Base-by-base conservation (phyloP, 129 eudicot genomes). In the Flaveria sonorensis region DNA sequence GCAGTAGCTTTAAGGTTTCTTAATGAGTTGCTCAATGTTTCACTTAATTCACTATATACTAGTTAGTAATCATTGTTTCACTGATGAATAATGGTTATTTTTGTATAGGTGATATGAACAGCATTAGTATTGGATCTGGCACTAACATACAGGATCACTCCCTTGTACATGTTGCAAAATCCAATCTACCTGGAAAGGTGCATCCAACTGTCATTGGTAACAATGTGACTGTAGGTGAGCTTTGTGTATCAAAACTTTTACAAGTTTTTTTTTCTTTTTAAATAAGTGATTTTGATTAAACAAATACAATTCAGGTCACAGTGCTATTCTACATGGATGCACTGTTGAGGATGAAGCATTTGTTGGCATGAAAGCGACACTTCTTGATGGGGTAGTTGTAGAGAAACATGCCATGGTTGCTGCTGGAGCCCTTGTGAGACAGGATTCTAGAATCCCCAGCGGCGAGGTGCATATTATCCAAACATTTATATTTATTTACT, bases 301-400 rank as follows among this genome's bases (percentile, higher is more conserved):
- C 2, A 42, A n/a, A 48, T 48, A 32, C 53, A 15, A 74, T 18
- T 26, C 84, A 89, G 94, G 91, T 56, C 95, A 89, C 64, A 87
- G 95, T 74, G 95, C 91, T 68, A 87, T 89, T 80, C 48, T 89
- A 78, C 95, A 89, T 61, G 95, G 91, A 51, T 89, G 95, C 86
- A 86, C 86, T 52, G 81, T 89, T 62, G 95, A 87, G 76, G 91
- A 89, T 72, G 89, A 89, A 85, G 83, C 95, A 5, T 80, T 89
- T 83, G 82, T 89, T 74, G 91, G 91, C 46, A 89, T 89, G 89
- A 87, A 89, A 47, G 91, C 87, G 10, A 87, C 81, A 61, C 82
- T 89, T 61, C 95, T 89, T 48, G 95, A 89, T 76, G 92, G 95
- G 63, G 95, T 85, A 0, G 85, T 86, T 32, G 86, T 89, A 47